A percentile compares a stretch with the other conserved stretches of the same genome.
Evolutionary conservation across 2,329 filamentous ascomycete genomes (phyloP).

Genomic region (Truncatella angustata): DNA sequence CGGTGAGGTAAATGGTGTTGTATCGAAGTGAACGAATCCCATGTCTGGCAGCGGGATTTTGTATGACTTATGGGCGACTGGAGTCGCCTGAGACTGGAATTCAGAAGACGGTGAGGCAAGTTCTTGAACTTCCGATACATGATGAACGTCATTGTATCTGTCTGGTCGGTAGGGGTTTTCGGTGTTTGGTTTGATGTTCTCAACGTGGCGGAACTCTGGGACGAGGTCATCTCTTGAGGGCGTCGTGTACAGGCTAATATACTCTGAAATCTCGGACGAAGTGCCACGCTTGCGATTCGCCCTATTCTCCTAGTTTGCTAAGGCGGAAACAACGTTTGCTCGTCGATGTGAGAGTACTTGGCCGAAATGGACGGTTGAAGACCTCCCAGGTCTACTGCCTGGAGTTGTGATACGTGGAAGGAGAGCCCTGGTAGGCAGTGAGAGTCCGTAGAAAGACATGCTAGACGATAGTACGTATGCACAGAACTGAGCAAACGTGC

Average conservation of each 20-base stretch:
- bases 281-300: background rate
- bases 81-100: background rate
- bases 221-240: background rate
- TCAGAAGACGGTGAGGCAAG: background rate
- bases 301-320: background rate
- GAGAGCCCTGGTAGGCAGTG: conserved; percentile 1
- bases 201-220: background rate
- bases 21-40: background rate
- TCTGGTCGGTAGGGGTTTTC: too few species aligned
- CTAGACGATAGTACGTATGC: background rate
- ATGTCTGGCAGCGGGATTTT: background rate
- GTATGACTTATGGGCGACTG: background rate
- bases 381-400: background rate
- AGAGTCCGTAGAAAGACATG: conserved; percentile 8
- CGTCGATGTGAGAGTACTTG: background rate
- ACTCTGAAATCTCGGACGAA: conserved; percentile 1
- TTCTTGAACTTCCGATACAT: background rate
- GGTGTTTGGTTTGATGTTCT: conserved; percentile 2
- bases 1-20: background rate
- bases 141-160: too few species aligned
- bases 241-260: background rate
- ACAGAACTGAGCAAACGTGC: too few species aligned
- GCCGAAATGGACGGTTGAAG: background rate
- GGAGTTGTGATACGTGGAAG: background rate
- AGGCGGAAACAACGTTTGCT: background rate